Evolutionary conservation across 2,329 filamentous ascomycete species (phyloP).

Genomic region (Xylariaceae sp.): DNA sequence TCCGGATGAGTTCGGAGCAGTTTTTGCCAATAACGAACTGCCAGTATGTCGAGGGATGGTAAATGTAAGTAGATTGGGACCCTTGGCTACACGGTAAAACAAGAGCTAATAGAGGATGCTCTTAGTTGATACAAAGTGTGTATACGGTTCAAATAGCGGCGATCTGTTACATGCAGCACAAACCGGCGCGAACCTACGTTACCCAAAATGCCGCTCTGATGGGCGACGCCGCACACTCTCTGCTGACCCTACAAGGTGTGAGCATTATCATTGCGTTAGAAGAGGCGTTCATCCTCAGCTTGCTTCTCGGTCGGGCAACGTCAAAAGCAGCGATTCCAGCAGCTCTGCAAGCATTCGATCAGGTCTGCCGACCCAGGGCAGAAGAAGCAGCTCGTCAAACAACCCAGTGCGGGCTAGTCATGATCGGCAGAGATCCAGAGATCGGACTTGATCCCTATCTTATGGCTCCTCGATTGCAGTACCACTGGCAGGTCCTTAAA

Average conservation of each 20-base stretch:
- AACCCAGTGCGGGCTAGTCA: conserved; percentile 27
- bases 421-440: conserved; percentile 32
- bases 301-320: conserved; percentile 33
- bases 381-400: conserved; percentile 30
- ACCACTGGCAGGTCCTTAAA: conserved; percentile 30
- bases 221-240: conserved; percentile 36
- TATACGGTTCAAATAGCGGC: conserved; percentile 42
- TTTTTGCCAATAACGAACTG: conserved; percentile 32
- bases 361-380: conserved; percentile 37
- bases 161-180: conserved; percentile 36
- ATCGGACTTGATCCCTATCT: conserved; percentile 28
- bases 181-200: conserved; percentile 32
- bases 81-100: background rate
- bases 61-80: conserved; percentile 31
- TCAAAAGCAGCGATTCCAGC: conserved; percentile 31
- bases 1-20: conserved; percentile 39
- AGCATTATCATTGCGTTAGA: conserved; percentile 32
- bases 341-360: conserved; percentile 39
- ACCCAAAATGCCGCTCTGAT: conserved; percentile 34
- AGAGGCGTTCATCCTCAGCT: conserved; percentile 37
- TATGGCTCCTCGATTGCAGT: conserved; percentile 25
- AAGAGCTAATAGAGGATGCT: background rate
- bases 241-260: conserved; percentile 31
- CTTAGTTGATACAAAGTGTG: conserved; percentile 38
- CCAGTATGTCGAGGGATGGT: conserved; percentile 37